A percentile compares a stretch with the other conserved stretches of the same genome.
Conservation (phyloP, 495 filamentous ascomycete species). For the Annulohypoxylon stygium region DNA sequence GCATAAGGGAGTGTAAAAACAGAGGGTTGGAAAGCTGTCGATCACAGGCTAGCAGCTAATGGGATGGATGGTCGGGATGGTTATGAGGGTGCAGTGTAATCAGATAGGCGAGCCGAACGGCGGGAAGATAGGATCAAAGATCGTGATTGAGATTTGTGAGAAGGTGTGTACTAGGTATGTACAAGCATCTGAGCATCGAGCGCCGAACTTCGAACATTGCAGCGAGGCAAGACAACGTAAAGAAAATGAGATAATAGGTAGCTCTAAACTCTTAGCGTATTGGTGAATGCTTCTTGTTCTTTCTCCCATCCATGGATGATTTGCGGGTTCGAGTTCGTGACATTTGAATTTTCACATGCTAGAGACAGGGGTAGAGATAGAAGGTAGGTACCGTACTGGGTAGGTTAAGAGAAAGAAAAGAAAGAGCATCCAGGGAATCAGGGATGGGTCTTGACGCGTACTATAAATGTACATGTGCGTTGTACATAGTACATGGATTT, state of each 20-base stretch:
- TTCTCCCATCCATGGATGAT: not conserved
- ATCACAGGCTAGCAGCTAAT: not conserved
- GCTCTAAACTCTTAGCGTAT: conserved; percentile 17
- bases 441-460: conserved; percentile 6
- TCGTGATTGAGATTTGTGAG: not conserved
- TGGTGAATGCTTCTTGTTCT: not conserved
- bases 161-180: not conserved
- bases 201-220: no score
- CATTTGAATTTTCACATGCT: conserved; percentile 47
- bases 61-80: no score
- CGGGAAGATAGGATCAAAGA: conserved; percentile 27
- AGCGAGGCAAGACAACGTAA: not conserved
- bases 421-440: not conserved
- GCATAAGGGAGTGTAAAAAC: not conserved
- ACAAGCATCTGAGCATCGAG: not conserved
- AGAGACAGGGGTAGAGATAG: conserved; percentile 40
- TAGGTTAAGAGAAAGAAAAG: conserved; percentile 15
- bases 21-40: not conserved
- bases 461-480: conserved; percentile 7
- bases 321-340: not conserved
- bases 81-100: not conserved
- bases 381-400: not conserved
- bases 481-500: not conserved
- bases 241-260: conserved; percentile 9
- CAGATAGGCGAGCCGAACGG: conserved; percentile 34